Evolutionary conservation across 148 eudicot species (phyloP).

Genomic region (Rhododendron ferrugineum): DNA sequence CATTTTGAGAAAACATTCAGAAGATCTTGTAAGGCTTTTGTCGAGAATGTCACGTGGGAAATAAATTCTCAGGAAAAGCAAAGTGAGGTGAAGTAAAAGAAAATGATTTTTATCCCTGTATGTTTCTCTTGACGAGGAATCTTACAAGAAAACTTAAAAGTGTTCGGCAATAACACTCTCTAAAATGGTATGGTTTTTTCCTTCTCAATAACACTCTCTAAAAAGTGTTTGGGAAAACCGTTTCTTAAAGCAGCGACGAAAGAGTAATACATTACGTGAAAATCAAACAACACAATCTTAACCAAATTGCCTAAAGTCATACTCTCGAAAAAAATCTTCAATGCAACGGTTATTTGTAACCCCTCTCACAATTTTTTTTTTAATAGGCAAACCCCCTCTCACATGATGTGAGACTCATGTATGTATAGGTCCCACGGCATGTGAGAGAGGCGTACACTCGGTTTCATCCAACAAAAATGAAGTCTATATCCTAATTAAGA

Average conservation of each 20-base stretch:
- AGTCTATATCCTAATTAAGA: background rate
- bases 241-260: background rate
- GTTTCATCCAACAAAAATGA: background rate
- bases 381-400: too few species aligned
- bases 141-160: too few species aligned
- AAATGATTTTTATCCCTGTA: too few species aligned
- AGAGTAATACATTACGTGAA: background rate
- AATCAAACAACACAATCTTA: background rate
- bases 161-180: too few species aligned
- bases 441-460: background rate
- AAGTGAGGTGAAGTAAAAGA: background rate
- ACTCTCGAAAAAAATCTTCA: too few species aligned
- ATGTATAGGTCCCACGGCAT: too few species aligned
- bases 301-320: background rate
- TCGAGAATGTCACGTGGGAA: too few species aligned
- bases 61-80: too few species aligned
- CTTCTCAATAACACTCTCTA: background rate
- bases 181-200: background rate
- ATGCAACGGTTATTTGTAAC: too few species aligned
- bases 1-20: background rate
- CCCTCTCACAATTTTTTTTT: too few species aligned
- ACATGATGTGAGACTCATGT: too few species aligned
- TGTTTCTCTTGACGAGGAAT: background rate
- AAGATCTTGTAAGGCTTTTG: background rate
- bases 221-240: background rate